Evolutionary conservation across 371 early-diverging fungal genomes (phyloP), one percentile per base, ranked within the genome.

Genomic region (Rhizopus sp.): DNA sequence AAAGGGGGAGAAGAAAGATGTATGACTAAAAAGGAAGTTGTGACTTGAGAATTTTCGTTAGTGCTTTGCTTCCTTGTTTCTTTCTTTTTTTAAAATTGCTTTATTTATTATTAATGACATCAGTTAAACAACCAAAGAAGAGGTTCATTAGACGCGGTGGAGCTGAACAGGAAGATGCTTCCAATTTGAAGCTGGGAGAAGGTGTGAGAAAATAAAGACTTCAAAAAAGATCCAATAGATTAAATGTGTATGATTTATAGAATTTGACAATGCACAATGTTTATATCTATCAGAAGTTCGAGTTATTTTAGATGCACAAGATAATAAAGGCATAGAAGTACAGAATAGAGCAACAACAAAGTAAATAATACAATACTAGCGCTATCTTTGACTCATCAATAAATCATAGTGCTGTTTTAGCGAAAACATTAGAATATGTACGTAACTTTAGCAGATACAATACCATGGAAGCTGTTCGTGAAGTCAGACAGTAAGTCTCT

Each of bases 231-330:
- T 45, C n/a, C 31, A 60, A 23, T 37, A 40, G 12, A 47, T 13
- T 29, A 37, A 29, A 45, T 40, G 49, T 40, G 49, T 31, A 16
- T 47, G 33, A 13, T 52, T 15, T 48, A 44, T 69, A 81, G 93
- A 93, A 57, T 93, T 92, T 67, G 80, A 88, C 32, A 83, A 84
- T 50, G 87, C 86, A 29, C 90, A 91, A 66, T 93, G 93, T 66
- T 77, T 94, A n/a, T 83, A 92, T 53, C 88, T 92, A 35, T 91
- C 93, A 39, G 93, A 94, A 66, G 93, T 93, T 55, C 77, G 83
- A 55, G 88, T 93, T 44, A 77, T 94, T 35, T 66, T 94, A 48
- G 90, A 92, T 54, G 90, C 85, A 7, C 84, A 88, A 63, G 76
- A 74, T 34, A 64, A 70, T 1, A 79, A 79, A 42, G 68, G 68